These are phyloP conservation scores for Neoboletus magnificus DNA, from an alignment of 768 basidiomycete genomes.

Conservation along the genomic window DNA sequence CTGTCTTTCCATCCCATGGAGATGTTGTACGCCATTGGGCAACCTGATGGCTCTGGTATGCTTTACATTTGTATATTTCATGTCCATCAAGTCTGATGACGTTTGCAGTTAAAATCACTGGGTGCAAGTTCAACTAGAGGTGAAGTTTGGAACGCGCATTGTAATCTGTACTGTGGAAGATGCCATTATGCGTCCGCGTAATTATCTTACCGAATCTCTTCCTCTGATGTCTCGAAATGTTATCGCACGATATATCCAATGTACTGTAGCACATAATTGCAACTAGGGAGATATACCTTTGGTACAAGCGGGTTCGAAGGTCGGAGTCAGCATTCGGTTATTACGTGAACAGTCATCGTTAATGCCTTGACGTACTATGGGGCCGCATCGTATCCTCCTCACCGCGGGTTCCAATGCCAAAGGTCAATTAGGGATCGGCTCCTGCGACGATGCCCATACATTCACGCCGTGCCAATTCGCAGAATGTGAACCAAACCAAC, in stretches of 20 bases:
- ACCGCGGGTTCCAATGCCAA: constrained; percentile 49
- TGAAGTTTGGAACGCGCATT: background rate
- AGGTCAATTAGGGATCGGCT: constrained; percentile 45
- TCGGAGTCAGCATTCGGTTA: background rate
- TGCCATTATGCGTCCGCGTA: background rate
- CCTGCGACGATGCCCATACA: constrained; percentile 36
- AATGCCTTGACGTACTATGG: background rate
- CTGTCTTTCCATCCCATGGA: constrained; percentile 82
- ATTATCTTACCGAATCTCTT: constrained; percentile 18
- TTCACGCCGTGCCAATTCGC: constrained; percentile 40
- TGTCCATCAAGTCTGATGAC: constrained; percentile 1
- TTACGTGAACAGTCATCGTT: background rate
- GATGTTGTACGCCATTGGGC: constrained; percentile 77
- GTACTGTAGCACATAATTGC: constrained; percentile 12
- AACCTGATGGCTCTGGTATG: constrained; percentile 63
- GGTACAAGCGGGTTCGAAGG: background rate
- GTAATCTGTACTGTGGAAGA: background rate
- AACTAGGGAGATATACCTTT: background rate
- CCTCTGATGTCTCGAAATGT: constrained; percentile 5
- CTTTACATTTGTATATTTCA: background rate
- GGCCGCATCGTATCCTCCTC: constrained; percentile 22
- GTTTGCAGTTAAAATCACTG: constrained; percentile 50
- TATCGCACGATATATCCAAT: constrained; percentile 15
- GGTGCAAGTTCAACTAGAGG: constrained; percentile 46
- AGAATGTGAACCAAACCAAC: constrained; percentile 13